A percentile compares a stretch with the other conserved stretches of the same genome.
Conservation (phyloP, 1,284 basidiomycete species). For the Ganoderma meredithae region DNA sequence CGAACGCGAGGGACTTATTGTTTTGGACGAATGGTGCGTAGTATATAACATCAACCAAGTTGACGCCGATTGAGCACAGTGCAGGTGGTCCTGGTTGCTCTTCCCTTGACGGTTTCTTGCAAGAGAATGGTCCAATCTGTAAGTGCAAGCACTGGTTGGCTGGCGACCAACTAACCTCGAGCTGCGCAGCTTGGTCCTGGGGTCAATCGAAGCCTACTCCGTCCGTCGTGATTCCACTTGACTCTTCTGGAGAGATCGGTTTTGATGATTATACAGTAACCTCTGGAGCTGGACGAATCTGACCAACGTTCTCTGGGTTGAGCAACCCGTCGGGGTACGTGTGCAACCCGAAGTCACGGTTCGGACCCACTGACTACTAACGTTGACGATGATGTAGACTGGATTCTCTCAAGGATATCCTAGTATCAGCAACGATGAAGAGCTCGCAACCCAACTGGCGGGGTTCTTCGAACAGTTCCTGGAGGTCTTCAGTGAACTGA, state of each 20-base stretch:
- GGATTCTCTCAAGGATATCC: constrained; percentile 47
- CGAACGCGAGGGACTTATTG: constrained; percentile 55
- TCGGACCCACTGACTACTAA: neutral
- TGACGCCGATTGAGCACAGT: neutral
- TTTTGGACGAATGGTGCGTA: constrained; percentile 50
- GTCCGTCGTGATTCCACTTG: constrained; percentile 34
- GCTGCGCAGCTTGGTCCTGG: constrained; percentile 57
- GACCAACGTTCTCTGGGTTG: constrained; percentile 54
- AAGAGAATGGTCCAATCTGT: constrained; percentile 57
- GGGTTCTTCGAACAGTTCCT: constrained; percentile 50
- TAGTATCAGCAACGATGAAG: constrained; percentile 46
- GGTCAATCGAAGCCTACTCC: constrained; percentile 58
- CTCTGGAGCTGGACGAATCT: constrained; percentile 52
- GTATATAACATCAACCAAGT: neutral
- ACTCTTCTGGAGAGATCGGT: neutral
- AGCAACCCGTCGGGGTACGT: constrained; percentile 59
- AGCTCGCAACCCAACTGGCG: constrained; percentile 46
- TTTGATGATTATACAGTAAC: constrained; percentile 33
- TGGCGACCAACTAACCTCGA: neutral
- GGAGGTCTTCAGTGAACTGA: constrained; percentile 47
- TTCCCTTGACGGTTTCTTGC: constrained; percentile 55
- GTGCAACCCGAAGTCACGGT: constrained; percentile 8
- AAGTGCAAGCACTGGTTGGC: constrained; percentile 14
- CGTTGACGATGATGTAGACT: constrained; percentile 34
- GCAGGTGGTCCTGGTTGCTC: constrained; percentile 32